Conservation (phyloP, 1,284 basidiomycete species). For the Ustilago bromivora region DNA sequence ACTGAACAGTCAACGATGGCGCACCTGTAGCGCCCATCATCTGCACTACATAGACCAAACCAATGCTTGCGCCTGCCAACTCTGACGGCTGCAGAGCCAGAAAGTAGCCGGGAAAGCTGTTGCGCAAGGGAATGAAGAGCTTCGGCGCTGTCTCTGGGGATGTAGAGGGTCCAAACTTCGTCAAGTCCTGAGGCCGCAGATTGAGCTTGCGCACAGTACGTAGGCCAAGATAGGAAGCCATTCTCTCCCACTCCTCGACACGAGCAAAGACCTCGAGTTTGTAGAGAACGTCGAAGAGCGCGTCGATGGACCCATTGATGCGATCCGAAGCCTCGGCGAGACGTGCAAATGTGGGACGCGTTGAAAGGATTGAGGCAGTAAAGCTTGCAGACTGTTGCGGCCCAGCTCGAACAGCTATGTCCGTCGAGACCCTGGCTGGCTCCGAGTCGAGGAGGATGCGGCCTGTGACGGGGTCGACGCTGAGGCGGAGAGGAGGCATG, state of each 20-base stretch:
- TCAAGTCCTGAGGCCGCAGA: constrained; percentile 71
- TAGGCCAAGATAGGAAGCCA: constrained; percentile 70
- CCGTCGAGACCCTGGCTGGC: constrained; percentile 7
- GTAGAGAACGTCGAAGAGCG: constrained; percentile 48
- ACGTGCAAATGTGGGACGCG: constrained; percentile 25
- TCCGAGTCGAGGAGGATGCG: constrained; percentile 42
- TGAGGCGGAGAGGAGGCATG: constrained; percentile 44
- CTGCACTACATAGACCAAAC: constrained; percentile 48
- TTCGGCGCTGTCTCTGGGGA: constrained; percentile 35
- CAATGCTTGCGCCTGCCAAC: constrained; percentile 36
- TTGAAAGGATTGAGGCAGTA: constrained; percentile 37
- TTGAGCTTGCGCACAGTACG: constrained; percentile 79
- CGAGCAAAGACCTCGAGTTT: constrained; percentile 52
- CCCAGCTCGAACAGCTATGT: background rate
- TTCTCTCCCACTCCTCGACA: constrained; percentile 62
- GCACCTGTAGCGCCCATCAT: constrained; percentile 39
- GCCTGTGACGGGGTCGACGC: constrained; percentile 48
- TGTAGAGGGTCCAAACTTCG: constrained; percentile 46
- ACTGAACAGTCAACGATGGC: constrained; percentile 43
- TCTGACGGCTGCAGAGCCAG: constrained; percentile 51
- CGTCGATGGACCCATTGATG: constrained; percentile 48
- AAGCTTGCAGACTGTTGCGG: constrained; percentile 22
- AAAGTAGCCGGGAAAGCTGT: constrained; percentile 54
- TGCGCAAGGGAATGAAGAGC: constrained; percentile 51
- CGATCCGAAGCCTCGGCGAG: constrained; percentile 48